These are phyloP conservation scores for Carallia pectinifolia DNA, from an alignment of 345 rosid genomes.

Conservation along the genomic window DNA sequence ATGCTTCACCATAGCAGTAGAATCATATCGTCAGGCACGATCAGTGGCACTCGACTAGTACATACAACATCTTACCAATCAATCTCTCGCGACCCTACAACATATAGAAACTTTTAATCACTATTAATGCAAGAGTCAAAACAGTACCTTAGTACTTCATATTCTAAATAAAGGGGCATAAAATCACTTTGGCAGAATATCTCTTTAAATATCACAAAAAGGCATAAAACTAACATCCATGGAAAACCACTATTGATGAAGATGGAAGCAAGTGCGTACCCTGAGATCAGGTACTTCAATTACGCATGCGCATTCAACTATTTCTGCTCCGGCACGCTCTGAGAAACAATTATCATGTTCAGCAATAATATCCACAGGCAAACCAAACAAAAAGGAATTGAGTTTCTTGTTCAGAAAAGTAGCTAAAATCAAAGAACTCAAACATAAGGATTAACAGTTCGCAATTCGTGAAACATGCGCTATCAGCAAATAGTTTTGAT, in stretches of 20 bases:
- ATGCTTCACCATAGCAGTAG: conserved; percentile 5
- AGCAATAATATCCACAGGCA: neutral
- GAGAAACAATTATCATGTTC: neutral
- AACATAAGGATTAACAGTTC: too few species aligned
- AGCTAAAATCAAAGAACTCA: neutral
- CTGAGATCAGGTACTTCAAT: conserved; percentile 82
- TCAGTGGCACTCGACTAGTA: conserved; percentile 20
- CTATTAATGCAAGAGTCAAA: neutral
- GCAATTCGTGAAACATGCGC: too few species aligned
- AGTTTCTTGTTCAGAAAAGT: neutral
- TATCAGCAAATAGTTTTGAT: too few species aligned
- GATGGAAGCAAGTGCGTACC: conserved; percentile 30
- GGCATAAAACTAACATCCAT: neutral
- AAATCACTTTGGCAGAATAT: too few species aligned
- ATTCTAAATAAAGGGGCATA: too few species aligned
- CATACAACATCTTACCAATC: conserved; percentile 24
- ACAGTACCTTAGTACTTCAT: too few species aligned
- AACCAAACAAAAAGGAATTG: neutral
- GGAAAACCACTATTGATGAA: neutral
- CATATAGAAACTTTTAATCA: neutral
- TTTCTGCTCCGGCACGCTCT: conserved; percentile 94
- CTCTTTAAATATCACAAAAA: too few species aligned
- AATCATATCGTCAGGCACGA: neutral
- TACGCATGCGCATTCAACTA: conserved; percentile 39
- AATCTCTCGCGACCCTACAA: conserved; percentile 54